Evolutionary conservation across 2,329 filamentous ascomycete species (phyloP), one percentile per base, ranked within the genome.

Genomic region (Cladophialophora exuberans): DNA sequence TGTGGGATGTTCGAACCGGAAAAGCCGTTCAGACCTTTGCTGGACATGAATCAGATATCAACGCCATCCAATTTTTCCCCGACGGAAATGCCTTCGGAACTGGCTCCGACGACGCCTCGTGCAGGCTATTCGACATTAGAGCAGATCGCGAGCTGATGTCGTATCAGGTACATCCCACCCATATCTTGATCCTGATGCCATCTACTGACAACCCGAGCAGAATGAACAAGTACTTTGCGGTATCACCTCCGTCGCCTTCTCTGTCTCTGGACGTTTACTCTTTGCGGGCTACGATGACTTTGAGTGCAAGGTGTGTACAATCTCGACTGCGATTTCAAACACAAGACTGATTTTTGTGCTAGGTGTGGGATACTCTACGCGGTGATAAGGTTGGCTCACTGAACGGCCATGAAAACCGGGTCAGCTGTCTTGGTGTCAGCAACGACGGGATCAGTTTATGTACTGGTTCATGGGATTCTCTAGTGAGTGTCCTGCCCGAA

Each of bases 241-340:
- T 67, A 97, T 99, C 68, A 99, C 94, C 20, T 99, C 94, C 3
- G 94, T 99, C 43, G 94, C 93, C 56, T 97, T 96, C 67, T 99
- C 94, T 13, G 93, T 99, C 11, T 99, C 94, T 54, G 94, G 94
- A 56, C 86, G 94, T 71, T 79, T 99, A 67, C 79, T 99, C 35
- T 99, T 99, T 72, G 94, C 94, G 52, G 94, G 94, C 64, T 99
- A 99, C 69, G 94, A 99, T 69, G 94, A 99, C 72, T 99, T 96
- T 69, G 94, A 99, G 77, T 99, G 94, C 92, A 99, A 97, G 88
- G 93, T 96, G 79, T 69, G 84, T 67, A 22, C 11, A 46, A 3
- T 13, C 43, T 49, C 23, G 18, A 28, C 6, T n/a, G 25, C 20
- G 5, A 28, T 10, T n/a, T 17, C 22, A 23, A 20, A 10, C 31